Conservation (phyloP, 805 yeast species). For the Jamesozyma spencerorum region DNA sequence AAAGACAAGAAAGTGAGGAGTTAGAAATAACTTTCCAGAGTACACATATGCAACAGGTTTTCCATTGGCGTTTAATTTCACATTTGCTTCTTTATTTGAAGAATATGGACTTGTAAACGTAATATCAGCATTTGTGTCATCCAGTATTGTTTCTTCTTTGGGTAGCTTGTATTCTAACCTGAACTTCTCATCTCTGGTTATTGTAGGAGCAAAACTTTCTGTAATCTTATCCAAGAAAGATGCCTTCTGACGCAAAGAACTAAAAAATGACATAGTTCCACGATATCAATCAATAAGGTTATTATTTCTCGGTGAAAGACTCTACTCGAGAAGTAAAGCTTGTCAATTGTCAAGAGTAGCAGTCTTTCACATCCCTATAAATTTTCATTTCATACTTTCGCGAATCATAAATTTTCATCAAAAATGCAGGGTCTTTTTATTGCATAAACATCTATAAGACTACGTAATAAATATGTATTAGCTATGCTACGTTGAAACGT, state of each 20-base stretch:
- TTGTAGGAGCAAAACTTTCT: slow-evolving; percentile 31
- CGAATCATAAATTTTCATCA: too few species aligned
- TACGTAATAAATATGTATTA: too few species aligned
- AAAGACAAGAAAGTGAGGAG: slow-evolving; percentile 69
- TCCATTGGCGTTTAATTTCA: slow-evolving; percentile 3
- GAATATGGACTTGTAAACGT: slow-evolving; percentile 26
- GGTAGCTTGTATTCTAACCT: slow-evolving; percentile 65
- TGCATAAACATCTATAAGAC: too few species aligned
- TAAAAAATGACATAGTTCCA: slow-evolving; percentile 37
- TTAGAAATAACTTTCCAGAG: slow-evolving; percentile 62
- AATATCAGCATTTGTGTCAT: slow-evolving; percentile 60
- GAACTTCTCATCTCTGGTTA: slow-evolving; percentile 62
- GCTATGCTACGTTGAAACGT: too few species aligned
- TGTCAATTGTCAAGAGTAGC: too few species aligned
- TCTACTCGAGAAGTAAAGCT: too few species aligned
- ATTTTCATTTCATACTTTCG: too few species aligned
- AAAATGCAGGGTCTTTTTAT: too few species aligned
- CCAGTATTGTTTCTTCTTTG: slow-evolving; percentile 52
- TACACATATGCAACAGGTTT: slow-evolving; percentile 30
- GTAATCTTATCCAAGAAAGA: slow-evolving; percentile 35
- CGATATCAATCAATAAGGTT: background rate
- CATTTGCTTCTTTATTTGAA: slow-evolving; percentile 6
- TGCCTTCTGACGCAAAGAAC: slow-evolving; percentile 38
- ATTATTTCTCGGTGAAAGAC: too few species aligned
- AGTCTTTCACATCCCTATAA: background rate